These are phyloP conservation scores for Hypoxylon sp. DNA, from an alignment of 2,329 filamentous ascomycete species.

Conservation along the genomic window DNA sequence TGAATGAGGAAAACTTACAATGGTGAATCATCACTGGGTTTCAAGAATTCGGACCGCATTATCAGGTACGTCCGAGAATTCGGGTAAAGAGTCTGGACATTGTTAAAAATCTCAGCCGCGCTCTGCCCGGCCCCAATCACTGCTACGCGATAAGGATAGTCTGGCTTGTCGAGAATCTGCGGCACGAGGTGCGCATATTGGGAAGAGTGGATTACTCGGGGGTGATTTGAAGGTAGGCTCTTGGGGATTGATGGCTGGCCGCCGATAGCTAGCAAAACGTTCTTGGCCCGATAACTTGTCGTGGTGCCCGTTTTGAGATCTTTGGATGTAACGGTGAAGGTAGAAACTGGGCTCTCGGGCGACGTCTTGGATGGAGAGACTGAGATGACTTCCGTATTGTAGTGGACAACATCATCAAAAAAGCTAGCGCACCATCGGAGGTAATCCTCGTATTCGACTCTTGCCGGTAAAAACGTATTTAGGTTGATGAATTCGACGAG, in stretches of 20 bases:
- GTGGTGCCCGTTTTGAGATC: slow-evolving; percentile 70
- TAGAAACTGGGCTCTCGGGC: slow-evolving; percentile 67
- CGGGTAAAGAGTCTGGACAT: slow-evolving; percentile 85
- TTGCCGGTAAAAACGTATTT: slow-evolving; percentile 86
- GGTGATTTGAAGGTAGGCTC: slow-evolving; percentile 76
- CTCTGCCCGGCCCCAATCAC: slow-evolving; percentile 93
- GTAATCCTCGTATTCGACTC: slow-evolving; percentile 95
- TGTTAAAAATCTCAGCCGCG: slow-evolving; percentile 95
- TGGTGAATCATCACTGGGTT: slow-evolving; percentile 94
- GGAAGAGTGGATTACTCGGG: slow-evolving; percentile 88
- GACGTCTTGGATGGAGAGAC: slow-evolving; percentile 72
- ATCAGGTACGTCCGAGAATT: slow-evolving; percentile 83
- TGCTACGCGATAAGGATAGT: slow-evolving; percentile 78
- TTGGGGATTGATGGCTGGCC: slow-evolving; percentile 78
- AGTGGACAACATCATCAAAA: slow-evolving; percentile 81
- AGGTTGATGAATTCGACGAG: slow-evolving; percentile 93
- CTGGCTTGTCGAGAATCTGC: slow-evolving; percentile 69
- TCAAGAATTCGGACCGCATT: slow-evolving; percentile 85
- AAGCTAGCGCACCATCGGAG: slow-evolving; percentile 90
- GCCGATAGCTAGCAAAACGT: slow-evolving; percentile 74
- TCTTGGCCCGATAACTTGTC: slow-evolving; percentile 70
- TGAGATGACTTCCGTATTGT: slow-evolving; percentile 82
- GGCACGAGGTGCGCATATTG: slow-evolving; percentile 80
- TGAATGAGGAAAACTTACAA: slow-evolving; percentile 73
- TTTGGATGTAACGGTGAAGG: slow-evolving; percentile 77